Evolutionary conservation across 176 grass and related monocot genomes (phyloP).

Genomic region (Panicum miliaceum): DNA sequence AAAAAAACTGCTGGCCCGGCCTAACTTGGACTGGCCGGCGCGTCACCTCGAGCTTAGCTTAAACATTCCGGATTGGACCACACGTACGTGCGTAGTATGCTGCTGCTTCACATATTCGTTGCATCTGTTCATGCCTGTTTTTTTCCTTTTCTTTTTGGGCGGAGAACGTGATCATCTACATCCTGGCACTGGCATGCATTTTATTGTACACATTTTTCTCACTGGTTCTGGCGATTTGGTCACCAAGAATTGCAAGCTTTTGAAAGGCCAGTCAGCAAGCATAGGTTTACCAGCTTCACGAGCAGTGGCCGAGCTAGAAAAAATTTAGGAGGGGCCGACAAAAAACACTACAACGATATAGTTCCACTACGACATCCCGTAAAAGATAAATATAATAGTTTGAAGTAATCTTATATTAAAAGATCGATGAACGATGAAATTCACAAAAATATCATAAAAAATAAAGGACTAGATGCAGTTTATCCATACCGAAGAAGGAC

Average conservation of each 20-base stretch:
- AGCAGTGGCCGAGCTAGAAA: too few species aligned
- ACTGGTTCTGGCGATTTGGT: not conserved
- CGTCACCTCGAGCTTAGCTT: constrained; percentile 1
- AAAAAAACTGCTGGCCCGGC: not conserved
- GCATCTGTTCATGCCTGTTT: not conserved
- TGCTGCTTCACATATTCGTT: not conserved
- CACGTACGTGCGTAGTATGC: too few species aligned
- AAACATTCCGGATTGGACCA: not conserved
- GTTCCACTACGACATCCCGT: too few species aligned
- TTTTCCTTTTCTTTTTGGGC: too few species aligned
- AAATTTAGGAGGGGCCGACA: too few species aligned
- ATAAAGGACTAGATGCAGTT: too few species aligned
- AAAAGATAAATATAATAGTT: too few species aligned
- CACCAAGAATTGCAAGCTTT: not conserved
- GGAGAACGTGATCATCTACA: not conserved
- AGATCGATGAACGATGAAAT: too few species aligned
- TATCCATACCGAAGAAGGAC: too few species aligned
- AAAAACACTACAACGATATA: too few species aligned
- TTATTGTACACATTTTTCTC: not conserved
- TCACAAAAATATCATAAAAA: too few species aligned
- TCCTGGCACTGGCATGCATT: not conserved
- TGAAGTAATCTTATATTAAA: too few species aligned
- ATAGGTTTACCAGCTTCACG: not conserved
- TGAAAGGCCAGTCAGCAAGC: not conserved
- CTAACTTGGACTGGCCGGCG: constrained; percentile 30